Percentiles rank a stretch among this genome's conserved stretches.
These are phyloP conservation scores for Rhipidocladum racemiflorum DNA, from an alignment of 176 grass and related monocot genomes.

Conservation along the genomic window DNA sequence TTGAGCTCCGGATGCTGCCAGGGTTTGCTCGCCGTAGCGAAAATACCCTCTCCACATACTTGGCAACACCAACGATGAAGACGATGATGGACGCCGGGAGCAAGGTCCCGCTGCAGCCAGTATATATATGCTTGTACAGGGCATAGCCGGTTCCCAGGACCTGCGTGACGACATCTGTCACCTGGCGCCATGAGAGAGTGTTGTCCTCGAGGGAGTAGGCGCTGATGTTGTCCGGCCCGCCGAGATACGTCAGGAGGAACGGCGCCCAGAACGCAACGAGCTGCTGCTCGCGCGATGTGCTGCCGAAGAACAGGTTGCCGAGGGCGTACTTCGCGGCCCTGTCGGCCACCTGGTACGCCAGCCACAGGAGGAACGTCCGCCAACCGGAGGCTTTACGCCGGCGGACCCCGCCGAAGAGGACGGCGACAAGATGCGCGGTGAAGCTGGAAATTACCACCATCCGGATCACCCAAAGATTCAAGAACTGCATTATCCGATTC, in stretches of 20 bases:
- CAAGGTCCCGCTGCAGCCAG: not conserved
- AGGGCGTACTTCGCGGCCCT: constrained; percentile 18
- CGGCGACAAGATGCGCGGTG: not conserved
- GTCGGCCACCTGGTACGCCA: constrained; percentile 19
- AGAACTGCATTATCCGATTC: too few species aligned
- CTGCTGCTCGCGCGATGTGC: not conserved
- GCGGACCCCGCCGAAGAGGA: not conserved
- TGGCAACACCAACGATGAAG: not conserved
- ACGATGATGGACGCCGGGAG: not conserved
- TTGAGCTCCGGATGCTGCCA: not conserved
- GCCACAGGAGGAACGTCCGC: not conserved
- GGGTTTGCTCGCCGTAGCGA: not conserved
- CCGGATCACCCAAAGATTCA: not conserved
- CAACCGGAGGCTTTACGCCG: not conserved
- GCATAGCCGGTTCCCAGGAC: not conserved
- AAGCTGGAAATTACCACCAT: not conserved
- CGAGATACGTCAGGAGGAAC: constrained; percentile 44
- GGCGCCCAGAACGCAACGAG: constrained; percentile 24
- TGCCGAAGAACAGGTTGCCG: not conserved
- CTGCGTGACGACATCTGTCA: not conserved
- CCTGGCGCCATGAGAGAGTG: not conserved
- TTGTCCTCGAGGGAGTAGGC: constrained; percentile 35
- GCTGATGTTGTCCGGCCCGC: constrained; percentile 40
- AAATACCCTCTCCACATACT: constrained; percentile 8
- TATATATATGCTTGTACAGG: not conserved